Conservation (phyloP, 1,284 basidiomycete genomes). For the Puccinia coronata region DNA sequence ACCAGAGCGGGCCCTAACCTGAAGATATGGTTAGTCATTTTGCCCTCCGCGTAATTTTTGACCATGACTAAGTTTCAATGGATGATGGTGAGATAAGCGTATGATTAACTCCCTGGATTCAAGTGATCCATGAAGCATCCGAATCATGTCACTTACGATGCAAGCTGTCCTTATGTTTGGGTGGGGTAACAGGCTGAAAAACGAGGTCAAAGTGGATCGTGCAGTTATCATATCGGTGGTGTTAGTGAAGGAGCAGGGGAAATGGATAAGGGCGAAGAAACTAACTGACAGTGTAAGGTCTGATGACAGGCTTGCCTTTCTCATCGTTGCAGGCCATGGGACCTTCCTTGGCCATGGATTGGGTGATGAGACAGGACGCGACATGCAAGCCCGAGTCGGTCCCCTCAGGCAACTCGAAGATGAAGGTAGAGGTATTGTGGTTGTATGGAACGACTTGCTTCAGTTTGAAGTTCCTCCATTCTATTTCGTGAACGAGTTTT, state of each 20-base stretch:
- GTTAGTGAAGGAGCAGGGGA: constrained; percentile 7
- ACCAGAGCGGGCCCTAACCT: constrained; percentile 17
- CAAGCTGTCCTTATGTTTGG: constrained; percentile 19
- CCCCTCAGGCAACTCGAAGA: constrained; percentile 81
- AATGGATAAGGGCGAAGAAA: constrained; percentile 77
- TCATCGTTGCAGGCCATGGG: constrained; percentile 62
- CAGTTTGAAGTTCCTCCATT: constrained; percentile 46
- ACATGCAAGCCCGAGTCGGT: constrained; percentile 76
- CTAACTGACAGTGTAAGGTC: constrained; percentile 62
- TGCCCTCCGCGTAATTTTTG: constrained; percentile 54
- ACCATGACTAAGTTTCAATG: constrained; percentile 21
- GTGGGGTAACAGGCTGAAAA: constrained; percentile 46
- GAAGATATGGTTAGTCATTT: constrained; percentile 60
- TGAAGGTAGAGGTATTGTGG: constrained; percentile 64
- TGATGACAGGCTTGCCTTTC: constrained; percentile 84
- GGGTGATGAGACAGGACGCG: constrained; percentile 64
- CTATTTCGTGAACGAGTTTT: not conserved
- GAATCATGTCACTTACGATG: constrained; percentile 72
- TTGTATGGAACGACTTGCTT: constrained; percentile 48
- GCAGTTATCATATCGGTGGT: too few relatives aligned
- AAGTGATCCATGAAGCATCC: not conserved
- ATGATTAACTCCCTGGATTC: not conserved
- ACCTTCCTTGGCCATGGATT: constrained; percentile 61
- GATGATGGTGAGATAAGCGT: not conserved
- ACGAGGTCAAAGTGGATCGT: not conserved